Evolutionary conservation across 495 filamentous ascomycete genomes (phyloP), one percentile per base, ranked within the genome.

Genomic region (Penicillium coprophilum): DNA sequence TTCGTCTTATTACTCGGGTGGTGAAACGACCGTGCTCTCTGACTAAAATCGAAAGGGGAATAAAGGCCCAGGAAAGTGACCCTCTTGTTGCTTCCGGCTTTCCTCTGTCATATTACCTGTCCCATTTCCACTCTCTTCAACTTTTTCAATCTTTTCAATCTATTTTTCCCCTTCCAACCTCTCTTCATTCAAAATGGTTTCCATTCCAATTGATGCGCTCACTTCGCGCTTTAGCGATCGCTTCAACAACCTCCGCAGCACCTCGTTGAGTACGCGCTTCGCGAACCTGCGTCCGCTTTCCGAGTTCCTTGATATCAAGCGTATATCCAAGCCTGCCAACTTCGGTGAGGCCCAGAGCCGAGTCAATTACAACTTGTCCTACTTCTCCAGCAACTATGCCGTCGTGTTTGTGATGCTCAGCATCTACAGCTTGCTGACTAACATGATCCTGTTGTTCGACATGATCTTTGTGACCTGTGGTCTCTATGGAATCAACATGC

Each of bases 331-430:
- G 77, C 95, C 94, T 5, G 82, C 80, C 61, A 93, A 92, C 74
- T 96, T 97, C 62, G 83, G 74, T 62, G 94, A 97, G 68, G 83
- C 89, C 53, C 94, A 98, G 73, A 93, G 88, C 74, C 85, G 94
- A 52, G 87, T 96, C 71, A 96, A 96, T 77, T 98, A 96, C 87
- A 98, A 98, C 71, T 78, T 98, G 51, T 83, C 87, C 68, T 88
- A 97, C 79, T 98, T 96, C 80, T 93, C 91, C 53, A 97, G 91
- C 88, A 98, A 98, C 77, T 98, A 98, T 83, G 88, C 87, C 61
- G 87, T 87, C 56, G 84, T 98, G 55, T 96, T 97, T 73, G 80
- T 87, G 54, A 95, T 97, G 85, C 86, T 98, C 60, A 88, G 86
- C 78, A 89, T 98, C 80, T 98, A 98, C 83, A 87, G 89, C 68